These are phyloP conservation scores for Debaryomyces maramus DNA, from an alignment of 805 yeast species.

Conservation along the genomic window DNA sequence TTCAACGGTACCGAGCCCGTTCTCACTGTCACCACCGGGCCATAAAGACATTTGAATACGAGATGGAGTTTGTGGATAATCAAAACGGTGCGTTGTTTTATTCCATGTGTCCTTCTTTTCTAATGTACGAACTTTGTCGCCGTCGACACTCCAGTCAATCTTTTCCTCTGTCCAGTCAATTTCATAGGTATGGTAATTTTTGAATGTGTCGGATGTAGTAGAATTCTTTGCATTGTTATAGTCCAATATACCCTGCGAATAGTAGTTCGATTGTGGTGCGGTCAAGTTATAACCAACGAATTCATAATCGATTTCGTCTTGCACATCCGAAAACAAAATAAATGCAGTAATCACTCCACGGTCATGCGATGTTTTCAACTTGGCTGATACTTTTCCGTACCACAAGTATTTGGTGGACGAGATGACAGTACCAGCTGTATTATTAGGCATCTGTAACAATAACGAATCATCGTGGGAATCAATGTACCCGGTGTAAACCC, in stretches of 20 bases:
- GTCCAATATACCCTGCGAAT: conserved; percentile 71
- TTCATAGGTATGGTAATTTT: conserved; percentile 69
- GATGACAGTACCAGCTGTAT: conserved; percentile 73
- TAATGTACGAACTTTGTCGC: conserved; percentile 63
- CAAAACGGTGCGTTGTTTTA: conserved; percentile 55
- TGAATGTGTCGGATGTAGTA: conserved; percentile 54
- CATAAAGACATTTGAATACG: conserved; percentile 71
- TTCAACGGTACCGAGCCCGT: conserved; percentile 62
- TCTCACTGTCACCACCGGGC: conserved; percentile 68
- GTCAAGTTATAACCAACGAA: conserved; percentile 74
- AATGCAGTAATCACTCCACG: conserved; percentile 83
- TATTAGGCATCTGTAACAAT: conserved; percentile 72
- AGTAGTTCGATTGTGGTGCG: conserved; percentile 74
- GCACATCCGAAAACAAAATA: conserved; percentile 76
- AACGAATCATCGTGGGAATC: conserved; percentile 52
- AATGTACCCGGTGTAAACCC: conserved; percentile 68
- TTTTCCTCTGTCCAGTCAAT: conserved; percentile 81
- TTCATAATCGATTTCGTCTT: conserved; percentile 91
- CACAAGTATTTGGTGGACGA: conserved; percentile 79
- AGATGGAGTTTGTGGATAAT: conserved; percentile 74
- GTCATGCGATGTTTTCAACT: conserved; percentile 69
- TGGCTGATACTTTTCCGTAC: conserved; percentile 80
- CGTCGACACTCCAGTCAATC: conserved; percentile 74
- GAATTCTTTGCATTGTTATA: conserved; percentile 57
- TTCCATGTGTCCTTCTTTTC: conserved; percentile 60